Base-by-base conservation (phyloP, 148 eudicot genomes). In the Amaranthus hypochondriacus region DNA sequence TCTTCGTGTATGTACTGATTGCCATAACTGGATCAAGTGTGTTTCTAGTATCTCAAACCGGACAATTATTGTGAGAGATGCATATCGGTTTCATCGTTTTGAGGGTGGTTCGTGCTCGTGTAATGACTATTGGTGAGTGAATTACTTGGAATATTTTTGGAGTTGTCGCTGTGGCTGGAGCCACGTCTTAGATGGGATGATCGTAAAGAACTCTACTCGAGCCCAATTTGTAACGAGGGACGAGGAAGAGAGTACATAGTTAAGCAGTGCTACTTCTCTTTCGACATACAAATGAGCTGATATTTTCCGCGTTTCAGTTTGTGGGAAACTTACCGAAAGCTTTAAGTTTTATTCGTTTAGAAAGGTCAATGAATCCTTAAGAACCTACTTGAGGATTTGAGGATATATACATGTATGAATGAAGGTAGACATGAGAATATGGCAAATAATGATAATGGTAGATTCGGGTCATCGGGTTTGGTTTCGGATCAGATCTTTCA, bases 61-160 rank as follows among this genome's bases (percentile, higher is more conserved):
- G 53, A 72, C 73, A 68, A 89, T 93, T 77, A 66, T 90, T 75
- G 93, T 93, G 49, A 82, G 98, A 73, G 98, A 93, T 84, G 77
- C 92, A 49, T 85, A 89, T 72, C 88, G 98, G 44, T 93, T 93
- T 77, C 98, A 92, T 84, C 97, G 88, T 83, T 92, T 92, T 76
- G 80, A 84, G 63, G 84, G 64, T 21, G 97, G 97, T 75, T 71
- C 63, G 18, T 92, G 97, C 80, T 92, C 97, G 18, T 89, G 97
- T 77, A 86, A 83, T 74, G 98, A 89, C 74, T 87, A 86, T 63
- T 93, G 98, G 96, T 90, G 73, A 72, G 6, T 43, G 50, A 67
- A 69, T 60, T 50, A 53, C 2, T 55, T 43, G 13, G 73, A 39
- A 50, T 5, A 49, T 48, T 11, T 57, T 56, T 54, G 61, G 9